Percentiles rank a stretch among this genome's conserved stretches.
These are phyloP conservation scores for Barnettozyma populi DNA, from an alignment of 805 yeast genomes.

Conservation along the genomic window DNA sequence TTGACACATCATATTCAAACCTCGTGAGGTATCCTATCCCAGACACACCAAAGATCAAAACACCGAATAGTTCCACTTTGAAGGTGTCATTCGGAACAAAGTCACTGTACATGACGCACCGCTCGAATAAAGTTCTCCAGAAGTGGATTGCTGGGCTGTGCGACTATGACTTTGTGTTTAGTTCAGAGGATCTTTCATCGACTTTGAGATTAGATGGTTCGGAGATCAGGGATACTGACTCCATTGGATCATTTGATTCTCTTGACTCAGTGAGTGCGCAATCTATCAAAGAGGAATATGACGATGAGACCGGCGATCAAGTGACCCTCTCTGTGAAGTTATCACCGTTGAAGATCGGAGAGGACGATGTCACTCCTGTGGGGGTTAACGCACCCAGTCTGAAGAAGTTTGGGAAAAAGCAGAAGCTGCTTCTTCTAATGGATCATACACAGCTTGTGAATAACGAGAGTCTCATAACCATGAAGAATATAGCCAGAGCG, in stretches of 20 bases:
- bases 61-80: constrained; percentile 20
- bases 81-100: constrained; percentile 14
- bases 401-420: constrained; percentile 10
- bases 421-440: constrained; percentile 13
- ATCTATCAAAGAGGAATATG: not conserved
- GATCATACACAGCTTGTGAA: constrained; percentile 15
- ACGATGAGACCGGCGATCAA: constrained; percentile 8
- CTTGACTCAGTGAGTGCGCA: not conserved
- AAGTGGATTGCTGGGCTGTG: constrained; percentile 38
- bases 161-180: constrained; percentile 28
- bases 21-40: constrained; percentile 4
- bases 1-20: constrained; percentile 9
- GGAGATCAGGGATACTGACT: constrained; percentile 13
- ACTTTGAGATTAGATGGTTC: constrained; percentile 21
- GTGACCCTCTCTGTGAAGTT: constrained; percentile 18
- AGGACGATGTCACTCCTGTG: constrained; percentile 5
- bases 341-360: constrained; percentile 17
- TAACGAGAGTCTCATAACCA: constrained; percentile 2
- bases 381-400: not conserved
- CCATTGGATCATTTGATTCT: constrained; percentile 5
- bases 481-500: constrained; percentile 22
- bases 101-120: constrained; percentile 22
- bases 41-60: constrained; percentile 11
- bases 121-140: constrained; percentile 29
- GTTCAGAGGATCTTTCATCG: constrained; percentile 27